Evolutionary conservation across 169 alveolate genomes (phyloP).

Genomic region (Plasmodium berghei): DNA sequence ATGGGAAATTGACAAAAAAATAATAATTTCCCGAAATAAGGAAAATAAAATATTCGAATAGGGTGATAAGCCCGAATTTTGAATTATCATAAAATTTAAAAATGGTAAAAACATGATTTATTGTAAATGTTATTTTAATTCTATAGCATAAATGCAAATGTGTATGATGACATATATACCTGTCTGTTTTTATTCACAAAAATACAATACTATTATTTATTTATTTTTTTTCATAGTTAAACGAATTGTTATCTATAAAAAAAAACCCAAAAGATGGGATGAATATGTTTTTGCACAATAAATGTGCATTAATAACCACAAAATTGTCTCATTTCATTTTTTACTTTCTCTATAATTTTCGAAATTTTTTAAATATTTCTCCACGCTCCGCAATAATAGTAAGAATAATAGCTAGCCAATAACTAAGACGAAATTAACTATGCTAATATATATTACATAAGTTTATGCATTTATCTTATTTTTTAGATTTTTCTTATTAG

Average conservation of each 20-base stretch:
- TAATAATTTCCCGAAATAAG: too few species aligned
- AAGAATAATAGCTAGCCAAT: neutral
- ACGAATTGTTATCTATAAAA: slow-evolving; percentile 15
- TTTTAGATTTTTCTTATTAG: slow-evolving; percentile 27
- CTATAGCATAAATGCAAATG: neutral
- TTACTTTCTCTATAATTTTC: slow-evolving; percentile 12
- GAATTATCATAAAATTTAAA: too few species aligned
- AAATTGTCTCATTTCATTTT: slow-evolving; percentile 32
- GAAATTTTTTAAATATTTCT: slow-evolving; percentile 8
- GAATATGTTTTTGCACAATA: slow-evolving; percentile 40
- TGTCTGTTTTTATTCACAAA: neutral
- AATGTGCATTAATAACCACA: slow-evolving; percentile 26
- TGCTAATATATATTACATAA: neutral
- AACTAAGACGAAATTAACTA: neutral
- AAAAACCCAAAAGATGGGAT: slow-evolving; percentile 30
- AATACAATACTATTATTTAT: neutral
- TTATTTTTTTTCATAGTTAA: neutral
- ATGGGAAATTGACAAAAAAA: too few species aligned
- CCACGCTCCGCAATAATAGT: slow-evolving; percentile 4
- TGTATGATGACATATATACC: neutral
- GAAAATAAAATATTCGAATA: too few species aligned
- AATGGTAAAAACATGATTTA: too few species aligned
- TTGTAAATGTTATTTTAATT: too few species aligned
- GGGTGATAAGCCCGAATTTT: too few species aligned
- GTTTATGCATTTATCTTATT: neutral